Evolutionary conservation across 768 basidiomycete genomes (phyloP), one percentile per base, ranked within the genome.

Genomic region (Amanita phalloides): DNA sequence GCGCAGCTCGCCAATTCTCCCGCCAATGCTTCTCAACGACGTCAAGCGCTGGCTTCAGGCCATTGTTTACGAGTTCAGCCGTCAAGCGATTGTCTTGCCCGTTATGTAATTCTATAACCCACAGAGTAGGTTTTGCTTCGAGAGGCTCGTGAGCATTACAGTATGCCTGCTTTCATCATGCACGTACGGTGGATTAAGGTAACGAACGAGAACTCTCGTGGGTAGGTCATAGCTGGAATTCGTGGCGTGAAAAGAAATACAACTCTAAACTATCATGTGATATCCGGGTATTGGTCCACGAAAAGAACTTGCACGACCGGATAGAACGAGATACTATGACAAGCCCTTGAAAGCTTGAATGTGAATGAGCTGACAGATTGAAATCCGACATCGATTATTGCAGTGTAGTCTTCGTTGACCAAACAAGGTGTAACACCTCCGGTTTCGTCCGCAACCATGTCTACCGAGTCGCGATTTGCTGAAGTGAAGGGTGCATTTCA

Each of bases 91-190:
- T 86, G 64, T 92, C 90, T 36, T 71, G 71, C 11, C 84, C 86
- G 62, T 89, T 86, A 59, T 87, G 87, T 49, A 92, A 65, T 61
- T 92, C 89, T 53, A 91, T 77, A 46, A 87, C 70, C 89, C 88
- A 92, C 36, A 85, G 56, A 2, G 70, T 68, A 3, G 75, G 62
- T 53, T 77, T 76, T 6, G 84, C 84, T 88, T 57, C 17, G 10
- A 7, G 30, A 33, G 17, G 30, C 13, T 37, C 23, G 28, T 53
- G 26, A 41, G 35, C n/a, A 13, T 14, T 42, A 14, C 26, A 23
- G 10, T 6, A 7, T 17, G 51, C 6, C 30, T 14, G 8, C 11
- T 20, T 14, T 14, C 39, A 21, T 14, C 39, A 21, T 41, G 14
- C 6, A 53, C 53, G 3, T 48, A 53, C 53, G 46, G 37, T 80